These are phyloP conservation scores for Nigrospora osmanthi DNA, from an alignment of 2,329 filamentous ascomycete species.

Conservation along the genomic window DNA sequence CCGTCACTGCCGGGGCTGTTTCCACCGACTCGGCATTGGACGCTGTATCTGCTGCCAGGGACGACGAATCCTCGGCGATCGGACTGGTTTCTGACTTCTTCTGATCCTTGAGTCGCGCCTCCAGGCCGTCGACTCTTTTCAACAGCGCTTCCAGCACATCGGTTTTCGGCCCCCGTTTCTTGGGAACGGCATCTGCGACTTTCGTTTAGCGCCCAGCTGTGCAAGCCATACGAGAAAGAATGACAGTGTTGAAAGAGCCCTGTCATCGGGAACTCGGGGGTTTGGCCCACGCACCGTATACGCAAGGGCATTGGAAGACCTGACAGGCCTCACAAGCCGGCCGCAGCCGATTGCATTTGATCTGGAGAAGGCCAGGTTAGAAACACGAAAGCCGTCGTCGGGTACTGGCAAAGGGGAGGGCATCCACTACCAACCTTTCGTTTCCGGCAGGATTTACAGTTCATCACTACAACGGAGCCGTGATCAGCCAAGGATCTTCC, in stretches of 20 bases:
- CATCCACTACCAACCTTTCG: constrained; percentile 60
- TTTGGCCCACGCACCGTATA: constrained; percentile 60
- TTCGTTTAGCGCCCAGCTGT: not conserved
- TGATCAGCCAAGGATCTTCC: not conserved
- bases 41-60: constrained; percentile 13
- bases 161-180: constrained; percentile 84
- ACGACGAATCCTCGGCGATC: constrained; percentile 21
- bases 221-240: not conserved
- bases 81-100: constrained; percentile 38
- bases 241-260: not conserved
- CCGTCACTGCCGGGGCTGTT: constrained; percentile 14
- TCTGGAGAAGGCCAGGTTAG: constrained; percentile 42
- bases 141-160: constrained; percentile 79
- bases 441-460: constrained; percentile 90
- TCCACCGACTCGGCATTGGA: constrained; percentile 8
- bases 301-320: constrained; percentile 79
- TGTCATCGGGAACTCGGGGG: too few relatives aligned
- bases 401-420: constrained; percentile 3
- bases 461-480: constrained; percentile 53
- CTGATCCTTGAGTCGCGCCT: constrained; percentile 69
- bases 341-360: constrained; percentile 82
- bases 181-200: constrained; percentile 69
- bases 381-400: constrained; percentile 1
- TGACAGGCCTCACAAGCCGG: constrained; percentile 85
- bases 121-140: constrained; percentile 78